These are phyloP conservation scores for Tulasnella sp. DNA, from an alignment of 768 basidiomycete species.

Conservation along the genomic window DNA sequence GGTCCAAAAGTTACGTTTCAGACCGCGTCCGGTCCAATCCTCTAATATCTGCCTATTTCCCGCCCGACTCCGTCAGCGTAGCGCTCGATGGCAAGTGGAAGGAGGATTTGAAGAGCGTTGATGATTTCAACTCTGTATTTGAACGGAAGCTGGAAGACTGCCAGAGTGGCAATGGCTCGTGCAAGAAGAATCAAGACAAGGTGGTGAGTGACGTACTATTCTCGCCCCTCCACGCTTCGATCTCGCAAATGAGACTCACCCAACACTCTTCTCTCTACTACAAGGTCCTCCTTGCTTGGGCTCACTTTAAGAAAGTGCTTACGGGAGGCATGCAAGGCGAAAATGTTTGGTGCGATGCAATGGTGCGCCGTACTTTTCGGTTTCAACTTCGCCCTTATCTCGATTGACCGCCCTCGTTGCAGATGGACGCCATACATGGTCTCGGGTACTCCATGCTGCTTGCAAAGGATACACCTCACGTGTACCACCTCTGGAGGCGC, in stretches of 20 bases:
- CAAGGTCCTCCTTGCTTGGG: neutral
- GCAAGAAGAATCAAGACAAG: neutral
- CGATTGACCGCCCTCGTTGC: neutral
- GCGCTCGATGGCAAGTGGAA: constrained; percentile 1
- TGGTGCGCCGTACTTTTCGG: neutral
- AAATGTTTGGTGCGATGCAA: neutral
- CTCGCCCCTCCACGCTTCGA: too few species aligned
- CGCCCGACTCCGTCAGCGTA: neutral
- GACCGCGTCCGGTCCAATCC: neutral
- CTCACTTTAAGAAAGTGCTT: neutral
- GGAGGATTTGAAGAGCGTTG: neutral
- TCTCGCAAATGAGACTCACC: neutral
- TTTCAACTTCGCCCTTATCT: neutral
- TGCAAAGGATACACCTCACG: neutral
- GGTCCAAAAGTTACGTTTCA: neutral
- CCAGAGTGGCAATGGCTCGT: neutral
- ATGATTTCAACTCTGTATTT: neutral
- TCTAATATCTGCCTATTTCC: neutral
- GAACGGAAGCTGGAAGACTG: neutral
- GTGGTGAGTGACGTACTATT: neutral
- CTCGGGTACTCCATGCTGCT: neutral
- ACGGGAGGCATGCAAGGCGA: neutral
- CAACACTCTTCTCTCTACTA: neutral
- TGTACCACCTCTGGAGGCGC: neutral
- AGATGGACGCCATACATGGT: neutral